phyloP scores from a whole-genome alignment of 495 filamentous ascomycete genomes.

The Gamarada debralockiae region DNA sequence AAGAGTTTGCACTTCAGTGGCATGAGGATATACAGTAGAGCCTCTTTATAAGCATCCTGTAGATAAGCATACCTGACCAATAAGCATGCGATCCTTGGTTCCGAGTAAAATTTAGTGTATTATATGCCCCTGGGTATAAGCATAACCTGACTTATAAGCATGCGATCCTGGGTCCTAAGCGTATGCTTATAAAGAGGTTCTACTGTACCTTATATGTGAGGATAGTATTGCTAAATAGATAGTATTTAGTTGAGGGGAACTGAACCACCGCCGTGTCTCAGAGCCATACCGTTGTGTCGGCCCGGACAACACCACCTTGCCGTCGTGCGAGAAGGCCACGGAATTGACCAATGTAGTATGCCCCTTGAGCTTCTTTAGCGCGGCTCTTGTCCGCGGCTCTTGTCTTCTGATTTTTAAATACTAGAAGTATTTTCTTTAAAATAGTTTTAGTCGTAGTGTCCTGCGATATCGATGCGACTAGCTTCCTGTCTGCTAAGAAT shows the following conservation, averaged over 20 bases:
- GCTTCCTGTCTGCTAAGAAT: too few relatives aligned
- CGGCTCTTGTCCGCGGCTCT: background rate
- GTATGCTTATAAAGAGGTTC: too few relatives aligned
- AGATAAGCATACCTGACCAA: too few relatives aligned
- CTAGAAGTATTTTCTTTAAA: background rate
- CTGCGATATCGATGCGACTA: too few relatives aligned
- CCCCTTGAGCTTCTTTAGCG: conserved; percentile 20
- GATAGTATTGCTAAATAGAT: background rate
- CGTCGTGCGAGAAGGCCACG: conserved; percentile 32
- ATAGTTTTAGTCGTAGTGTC: background rate
- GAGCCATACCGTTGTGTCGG: conserved; percentile 12
- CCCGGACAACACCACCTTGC: conserved; percentile 14
- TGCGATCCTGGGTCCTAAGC: too few relatives aligned
- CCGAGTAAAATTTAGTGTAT: too few relatives aligned
- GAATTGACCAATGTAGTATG: conserved; percentile 20
- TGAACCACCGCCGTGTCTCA: conserved; percentile 15
- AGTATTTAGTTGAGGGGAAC: background rate
- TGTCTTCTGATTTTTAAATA: background rate
- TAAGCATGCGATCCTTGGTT: too few relatives aligned
- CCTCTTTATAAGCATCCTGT: too few relatives aligned
- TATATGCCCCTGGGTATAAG: too few relatives aligned
- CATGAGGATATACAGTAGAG: too few relatives aligned
- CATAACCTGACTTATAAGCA: too few relatives aligned
- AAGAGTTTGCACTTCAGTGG: too few relatives aligned
- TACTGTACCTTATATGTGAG: background rate